Conservation (phyloP, 2,329 filamentous ascomycete species). For the Colletotrichum limetticola region DNA sequence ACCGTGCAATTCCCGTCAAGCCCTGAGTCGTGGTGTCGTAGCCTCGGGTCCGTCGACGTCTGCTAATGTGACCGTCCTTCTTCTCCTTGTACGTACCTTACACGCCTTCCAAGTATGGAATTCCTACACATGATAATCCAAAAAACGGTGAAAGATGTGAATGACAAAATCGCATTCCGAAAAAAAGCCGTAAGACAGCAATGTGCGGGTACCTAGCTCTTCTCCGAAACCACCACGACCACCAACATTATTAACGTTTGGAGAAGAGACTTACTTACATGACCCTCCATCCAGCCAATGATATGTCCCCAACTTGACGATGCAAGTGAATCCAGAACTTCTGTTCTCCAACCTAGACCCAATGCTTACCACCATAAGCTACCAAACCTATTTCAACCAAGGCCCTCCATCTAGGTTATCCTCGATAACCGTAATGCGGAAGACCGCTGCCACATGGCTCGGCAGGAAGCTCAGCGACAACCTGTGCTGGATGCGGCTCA, state of each 20-base stretch:
- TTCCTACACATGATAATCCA: not conserved
- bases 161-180: not conserved
- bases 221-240: not conserved
- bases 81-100: not conserved
- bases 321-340: not conserved
- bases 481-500: not conserved
- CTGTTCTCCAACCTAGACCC: not conserved
- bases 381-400: not conserved
- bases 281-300: not conserved
- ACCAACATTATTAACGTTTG: not conserved
- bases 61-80: not conserved
- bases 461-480: not conserved
- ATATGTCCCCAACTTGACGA: not conserved
- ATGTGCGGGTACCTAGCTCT: not conserved
- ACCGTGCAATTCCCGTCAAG: slow-evolving; percentile 1
- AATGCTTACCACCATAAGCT: not conserved
- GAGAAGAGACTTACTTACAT: not conserved
- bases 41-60: not conserved
- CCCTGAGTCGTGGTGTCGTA: not conserved
- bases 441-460: not conserved
- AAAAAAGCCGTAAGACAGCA: not conserved
- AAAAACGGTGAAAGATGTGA: not conserved
- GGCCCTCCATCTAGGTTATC: not conserved
- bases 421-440: not conserved
- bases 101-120: not conserved